phyloP scores from a whole-genome alignment of 2,329 filamentous ascomycete species.

The Dissoconium aciculare region DNA sequence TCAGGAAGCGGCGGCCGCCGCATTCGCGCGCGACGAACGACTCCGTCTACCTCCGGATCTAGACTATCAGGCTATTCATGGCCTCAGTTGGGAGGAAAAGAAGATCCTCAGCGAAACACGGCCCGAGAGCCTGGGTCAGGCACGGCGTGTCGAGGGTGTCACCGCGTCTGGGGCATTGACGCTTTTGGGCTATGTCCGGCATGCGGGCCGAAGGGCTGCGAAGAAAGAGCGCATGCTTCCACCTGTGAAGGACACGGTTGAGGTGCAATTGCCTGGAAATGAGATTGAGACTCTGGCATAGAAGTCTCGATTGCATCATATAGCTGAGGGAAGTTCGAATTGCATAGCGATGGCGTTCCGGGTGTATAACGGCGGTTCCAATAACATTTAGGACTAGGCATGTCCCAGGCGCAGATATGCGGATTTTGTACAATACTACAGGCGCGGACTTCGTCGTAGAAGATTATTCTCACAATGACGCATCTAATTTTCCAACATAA shows the following conservation, averaged over 20 bases:
- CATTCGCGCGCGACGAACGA: constrained; percentile 62
- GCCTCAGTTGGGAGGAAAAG: constrained; percentile 68
- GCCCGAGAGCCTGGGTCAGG: constrained; percentile 80
- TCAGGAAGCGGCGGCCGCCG: constrained; percentile 51
- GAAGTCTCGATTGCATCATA: constrained; percentile 2
- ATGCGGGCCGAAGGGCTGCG: constrained; percentile 23
- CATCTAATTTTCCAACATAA: no score
- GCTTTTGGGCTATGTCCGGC: constrained; percentile 48
- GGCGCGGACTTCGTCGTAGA: no score
- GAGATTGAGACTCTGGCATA: constrained; percentile 16
- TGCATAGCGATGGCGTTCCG: constrained; percentile 1
- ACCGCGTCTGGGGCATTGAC: constrained; percentile 37
- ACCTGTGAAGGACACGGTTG: constrained; percentile 19
- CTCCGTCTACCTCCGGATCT: constrained; percentile 57
- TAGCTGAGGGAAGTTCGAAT: background rate
- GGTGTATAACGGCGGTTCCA: no score
- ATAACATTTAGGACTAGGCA: no score
- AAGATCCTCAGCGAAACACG: constrained; percentile 51
- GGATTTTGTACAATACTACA: no score
- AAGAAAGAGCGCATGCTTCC: no score
- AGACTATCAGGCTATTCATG: constrained; percentile 58
- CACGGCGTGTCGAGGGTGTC: constrained; percentile 70
- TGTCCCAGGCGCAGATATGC: no score
- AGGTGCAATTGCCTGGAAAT: constrained; percentile 11
- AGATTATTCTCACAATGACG: no score